A percentile compares a stretch with the other conserved stretches of the same genome.
Evolutionary conservation across 176 grass and related monocot species (phyloP).

Genomic region (Miscanthus lutarioriparius): DNA sequence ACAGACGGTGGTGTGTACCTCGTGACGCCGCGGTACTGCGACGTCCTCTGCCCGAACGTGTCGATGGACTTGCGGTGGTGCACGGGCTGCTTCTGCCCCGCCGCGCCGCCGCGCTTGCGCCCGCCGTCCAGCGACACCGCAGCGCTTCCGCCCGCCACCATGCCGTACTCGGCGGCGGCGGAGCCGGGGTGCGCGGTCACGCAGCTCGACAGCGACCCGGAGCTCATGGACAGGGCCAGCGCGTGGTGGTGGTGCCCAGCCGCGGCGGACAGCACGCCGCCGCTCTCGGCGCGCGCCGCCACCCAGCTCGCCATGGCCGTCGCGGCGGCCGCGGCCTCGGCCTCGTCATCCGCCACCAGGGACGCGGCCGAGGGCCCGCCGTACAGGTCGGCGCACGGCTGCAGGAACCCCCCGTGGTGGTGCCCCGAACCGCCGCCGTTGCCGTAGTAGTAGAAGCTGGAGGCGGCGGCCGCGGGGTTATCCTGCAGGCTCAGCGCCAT

Average conservation of each 20-base stretch:
- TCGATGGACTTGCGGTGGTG: conserved; percentile 99
- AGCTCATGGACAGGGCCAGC: conserved; percentile 86
- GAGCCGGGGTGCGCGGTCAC: conserved; percentile 37
- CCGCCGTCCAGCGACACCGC: conserved; percentile 43
- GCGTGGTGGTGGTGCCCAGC: conserved; percentile 48
- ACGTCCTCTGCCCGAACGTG: conserved; percentile 97
- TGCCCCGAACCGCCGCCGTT: background rate
- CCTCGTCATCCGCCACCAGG: conserved; percentile 29
- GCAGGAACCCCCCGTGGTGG: conserved; percentile 39
- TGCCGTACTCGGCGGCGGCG: conserved; percentile 27
- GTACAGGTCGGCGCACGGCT: conserved; percentile 60
- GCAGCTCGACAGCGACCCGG: conserved; percentile 82
- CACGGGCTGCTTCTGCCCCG: conserved; percentile 80
- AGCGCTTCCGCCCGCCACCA: background rate
- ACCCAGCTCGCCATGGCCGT: conserved; percentile 51
- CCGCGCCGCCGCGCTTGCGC: conserved; percentile 65
- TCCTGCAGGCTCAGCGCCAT: conserved; percentile 86
- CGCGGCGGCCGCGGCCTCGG: conserved; percentile 27
- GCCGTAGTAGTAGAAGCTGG: conserved; percentile 68
- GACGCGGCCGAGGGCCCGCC: background rate
- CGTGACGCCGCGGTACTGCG: conserved; percentile 97
- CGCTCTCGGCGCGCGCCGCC: conserved; percentile 21
- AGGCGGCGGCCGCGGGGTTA: conserved; percentile 32
- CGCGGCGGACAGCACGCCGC: background rate
- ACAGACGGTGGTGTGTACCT: conserved; percentile 45